Evolutionary conservation across 2,329 filamentous ascomycete species (phyloP).

Genomic region (Pseudogymnoascus pannorum): DNA sequence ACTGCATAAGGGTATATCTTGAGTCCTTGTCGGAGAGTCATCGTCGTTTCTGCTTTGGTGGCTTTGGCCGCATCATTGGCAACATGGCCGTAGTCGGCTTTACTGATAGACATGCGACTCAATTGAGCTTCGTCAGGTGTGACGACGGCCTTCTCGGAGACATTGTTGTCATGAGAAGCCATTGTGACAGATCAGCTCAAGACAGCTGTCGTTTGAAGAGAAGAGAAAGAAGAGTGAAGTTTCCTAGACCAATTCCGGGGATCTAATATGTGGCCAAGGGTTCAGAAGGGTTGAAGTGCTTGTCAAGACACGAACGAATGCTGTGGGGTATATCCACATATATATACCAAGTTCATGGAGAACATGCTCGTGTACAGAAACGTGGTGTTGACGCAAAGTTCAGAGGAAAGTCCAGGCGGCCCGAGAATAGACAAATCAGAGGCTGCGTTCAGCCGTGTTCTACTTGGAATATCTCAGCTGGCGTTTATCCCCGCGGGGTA

Average conservation of each 20-base stretch:
- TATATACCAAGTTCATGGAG: background rate
- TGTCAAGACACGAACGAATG: background rate
- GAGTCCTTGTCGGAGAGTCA: constrained; percentile 70
- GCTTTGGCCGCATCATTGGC: constrained; percentile 41
- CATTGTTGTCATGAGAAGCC: background rate
- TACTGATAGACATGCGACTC: background rate
- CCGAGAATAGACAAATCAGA: constrained; percentile 2
- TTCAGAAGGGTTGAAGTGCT: background rate
- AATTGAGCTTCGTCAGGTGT: background rate
- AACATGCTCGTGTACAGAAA: background rate
- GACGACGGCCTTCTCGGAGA: constrained; percentile 6
- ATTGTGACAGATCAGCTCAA: background rate
- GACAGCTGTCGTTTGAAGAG: background rate
- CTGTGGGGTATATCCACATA: background rate
- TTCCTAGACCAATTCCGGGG: background rate
- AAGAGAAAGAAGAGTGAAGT: background rate
- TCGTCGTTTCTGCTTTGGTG: constrained; percentile 56
- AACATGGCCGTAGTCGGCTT: constrained; percentile 12
- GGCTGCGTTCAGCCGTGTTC: background rate
- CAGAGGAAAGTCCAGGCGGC: background rate
- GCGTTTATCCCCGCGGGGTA: background rate
- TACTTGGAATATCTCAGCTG: background rate
- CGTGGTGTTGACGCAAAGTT: background rate
- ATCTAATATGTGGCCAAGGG: background rate
- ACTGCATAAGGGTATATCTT: constrained; percentile 82